Conservation (phyloP, 306 rosid genomes). For the Cucumis sativus region DNA sequence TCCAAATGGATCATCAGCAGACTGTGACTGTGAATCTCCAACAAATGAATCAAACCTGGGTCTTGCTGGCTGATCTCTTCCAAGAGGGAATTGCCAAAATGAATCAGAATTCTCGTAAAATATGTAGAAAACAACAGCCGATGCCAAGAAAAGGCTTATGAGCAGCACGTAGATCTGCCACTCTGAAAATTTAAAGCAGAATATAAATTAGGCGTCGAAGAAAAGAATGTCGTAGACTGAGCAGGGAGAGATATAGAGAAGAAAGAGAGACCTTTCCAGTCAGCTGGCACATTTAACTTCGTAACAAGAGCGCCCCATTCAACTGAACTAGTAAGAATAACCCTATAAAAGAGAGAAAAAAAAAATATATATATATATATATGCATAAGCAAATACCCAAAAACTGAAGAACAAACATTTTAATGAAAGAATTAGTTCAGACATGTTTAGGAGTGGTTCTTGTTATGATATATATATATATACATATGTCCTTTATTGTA, state of each 20-base stretch:
- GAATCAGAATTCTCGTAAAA: conserved; percentile 83
- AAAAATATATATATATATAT: too few relatives aligned
- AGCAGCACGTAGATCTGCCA: conserved; percentile 94
- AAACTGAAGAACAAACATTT: background rate
- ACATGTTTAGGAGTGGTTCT: too few relatives aligned
- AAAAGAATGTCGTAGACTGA: background rate
- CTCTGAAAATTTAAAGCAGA: conserved; percentile 49
- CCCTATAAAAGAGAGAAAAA: conserved; percentile 29
- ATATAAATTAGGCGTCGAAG: background rate
- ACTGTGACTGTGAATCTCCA: conserved; percentile 25
- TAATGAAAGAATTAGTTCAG: background rate
- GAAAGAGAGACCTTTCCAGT: conserved; percentile 78
- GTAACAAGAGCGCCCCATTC: conserved; percentile 90
- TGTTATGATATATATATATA: too few relatives aligned
- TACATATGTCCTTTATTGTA: too few relatives aligned
- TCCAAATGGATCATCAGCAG: conserved; percentile 48
- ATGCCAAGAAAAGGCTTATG: conserved; percentile 55
- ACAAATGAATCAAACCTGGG: conserved; percentile 33
- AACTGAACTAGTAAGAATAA: conserved; percentile 57
- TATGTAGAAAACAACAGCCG: conserved; percentile 60
- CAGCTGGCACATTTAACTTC: conserved; percentile 78
- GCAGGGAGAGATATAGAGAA: background rate
- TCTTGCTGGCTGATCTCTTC: conserved; percentile 46
- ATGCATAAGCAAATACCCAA: conserved; percentile 6
- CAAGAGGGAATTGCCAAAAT: conserved; percentile 77